Base-by-base conservation (phyloP, 805 yeast genomes). In the Ogataea methanolica region DNA sequence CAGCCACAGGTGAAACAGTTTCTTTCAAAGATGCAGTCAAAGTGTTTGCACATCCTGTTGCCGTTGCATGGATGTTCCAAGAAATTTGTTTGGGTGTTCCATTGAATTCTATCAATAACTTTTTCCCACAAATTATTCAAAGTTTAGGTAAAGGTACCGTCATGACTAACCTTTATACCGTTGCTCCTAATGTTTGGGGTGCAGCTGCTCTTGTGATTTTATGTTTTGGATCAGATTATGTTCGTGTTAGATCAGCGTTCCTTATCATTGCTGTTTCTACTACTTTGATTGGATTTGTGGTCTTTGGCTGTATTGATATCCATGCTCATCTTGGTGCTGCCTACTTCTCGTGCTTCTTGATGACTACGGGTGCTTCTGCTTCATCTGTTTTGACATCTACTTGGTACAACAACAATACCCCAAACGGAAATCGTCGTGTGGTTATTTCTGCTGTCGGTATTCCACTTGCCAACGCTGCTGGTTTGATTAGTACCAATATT, bases 381-480 rank as follows among this genome's bases (percentile, higher is more conserved):
- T 71, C 78, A 2, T 74, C 79, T 3, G 79, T 75, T 5, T 59
- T 75, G 39, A 71, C 75, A 1, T 73, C 78, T 1, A 72, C 79
- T 1, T 75, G 79, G 80, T 75, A 73, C 52, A 73, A 70, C 45
- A 75, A 75, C 56, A 75, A 75, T 36, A 72, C 72, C 2, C 77
- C 78, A 5, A 72, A 73, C 46, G 72, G 67, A 45, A 70, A 68
- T 44, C 61, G 76, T 39, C 68, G 79, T 47, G 77, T 71, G 11
- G 75, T 73, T 19, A 60, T 75, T 39, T 67, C 76, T 6, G 74
- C 79, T 5, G 70, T 74, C 17, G 79, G 78, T 40, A 73, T 78
- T 53, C 81, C 82, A 3, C 67, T 78, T 47, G 82, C 81, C 19
- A 79, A 79, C 53, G 72, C 78, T 37, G 82, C 81, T 39, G 83